Percentiles rank a stretch among this genome's conserved stretches.
phyloP scores from a whole-genome alignment of 345 rosid genomes.

The Salix dunnii region DNA sequence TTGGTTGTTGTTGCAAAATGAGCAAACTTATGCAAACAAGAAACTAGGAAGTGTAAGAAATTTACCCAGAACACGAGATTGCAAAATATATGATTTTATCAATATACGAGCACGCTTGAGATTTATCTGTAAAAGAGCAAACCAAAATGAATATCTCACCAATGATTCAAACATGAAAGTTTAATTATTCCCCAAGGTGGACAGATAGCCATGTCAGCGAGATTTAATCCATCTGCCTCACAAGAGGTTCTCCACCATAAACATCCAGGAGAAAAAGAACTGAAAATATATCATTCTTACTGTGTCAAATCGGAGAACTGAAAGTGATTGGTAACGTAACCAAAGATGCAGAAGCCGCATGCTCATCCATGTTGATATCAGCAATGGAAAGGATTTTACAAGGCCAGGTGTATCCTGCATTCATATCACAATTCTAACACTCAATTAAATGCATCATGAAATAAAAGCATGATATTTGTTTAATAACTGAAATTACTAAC shows the following conservation, averaged over 20 bases:
- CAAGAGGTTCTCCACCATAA: background rate
- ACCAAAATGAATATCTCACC: conserved; percentile 2
- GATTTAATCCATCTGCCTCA: background rate
- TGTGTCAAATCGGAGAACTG: conserved; percentile 61
- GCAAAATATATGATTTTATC: conserved; percentile 62
- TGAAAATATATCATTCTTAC: conserved; percentile 36
- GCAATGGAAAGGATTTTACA: conserved; percentile 58
- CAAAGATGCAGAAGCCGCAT: conserved; percentile 78
- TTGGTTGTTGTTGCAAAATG: background rate
- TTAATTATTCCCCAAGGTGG: background rate
- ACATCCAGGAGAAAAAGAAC: conserved; percentile 9
- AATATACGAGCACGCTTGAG: conserved; percentile 90
- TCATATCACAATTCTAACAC: conserved; percentile 14
- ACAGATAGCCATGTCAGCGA: background rate
- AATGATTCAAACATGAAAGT: background rate
- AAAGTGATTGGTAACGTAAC: conserved; percentile 82
- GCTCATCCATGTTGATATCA: conserved; percentile 73
- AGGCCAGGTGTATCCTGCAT: conserved; percentile 87
- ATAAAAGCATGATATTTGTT: background rate
- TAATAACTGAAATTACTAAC: background rate
- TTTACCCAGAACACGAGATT: conserved; percentile 60
- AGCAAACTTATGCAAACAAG: background rate
- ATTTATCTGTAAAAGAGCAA: conserved; percentile 57
- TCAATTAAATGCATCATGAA: conserved; percentile 12
- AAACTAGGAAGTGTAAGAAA: conserved; percentile 2